Base-by-base conservation (phyloP, 306 rosid species). In the Vicia faba region DNA sequence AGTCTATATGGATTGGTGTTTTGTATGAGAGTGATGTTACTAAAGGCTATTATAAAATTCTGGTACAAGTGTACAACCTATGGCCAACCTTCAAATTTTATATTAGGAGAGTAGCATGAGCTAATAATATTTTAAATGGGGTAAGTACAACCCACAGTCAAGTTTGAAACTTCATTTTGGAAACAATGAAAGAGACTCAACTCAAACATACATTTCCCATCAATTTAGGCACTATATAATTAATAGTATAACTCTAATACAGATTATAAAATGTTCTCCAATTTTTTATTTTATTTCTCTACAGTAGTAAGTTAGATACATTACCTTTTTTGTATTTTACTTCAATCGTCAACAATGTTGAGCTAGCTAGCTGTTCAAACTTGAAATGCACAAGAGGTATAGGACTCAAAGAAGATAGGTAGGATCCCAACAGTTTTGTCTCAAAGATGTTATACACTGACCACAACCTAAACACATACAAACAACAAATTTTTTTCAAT, bases 91-190 rank as follows among this genome's bases (percentile, higher is more conserved):
- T 46, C 43, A 26, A 62, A 50, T 26, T 51, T 49, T 36, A 31
- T 15, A 41, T 72, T 8, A 50, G 45, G 14, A 72, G n/a, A 72
- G 53, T 72, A 26, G 33, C 70, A 38, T 49, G 3, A 54, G 33
- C 15, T 61, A 62, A 14, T 23, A 18, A 11, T 31, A 23, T 60
- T 23, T 61, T 51, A 36, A 45, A 57, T 11, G 11, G 54, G 25
- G 9, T 41, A 49, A 51, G 69, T 48, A 71, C 45, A 64, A 7
- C 2, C 35, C 9, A 11, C 33, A 12, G 70, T 26, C 56, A 72
- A 53, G 36, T 51, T 72, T 72, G 33, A 26, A 28, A 39, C 51
- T 25, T 39, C 1, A 11, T 41, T 29, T 50, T 3, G 40, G 66
- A 16, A 29, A 38, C 18, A 54, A 62, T 23, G 33, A 64, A 55